Percentiles rank a stretch among this genome's conserved stretches.
phyloP scores from a whole-genome alignment of 1,284 basidiomycete genomes.

The Gomphus sp. region DNA sequence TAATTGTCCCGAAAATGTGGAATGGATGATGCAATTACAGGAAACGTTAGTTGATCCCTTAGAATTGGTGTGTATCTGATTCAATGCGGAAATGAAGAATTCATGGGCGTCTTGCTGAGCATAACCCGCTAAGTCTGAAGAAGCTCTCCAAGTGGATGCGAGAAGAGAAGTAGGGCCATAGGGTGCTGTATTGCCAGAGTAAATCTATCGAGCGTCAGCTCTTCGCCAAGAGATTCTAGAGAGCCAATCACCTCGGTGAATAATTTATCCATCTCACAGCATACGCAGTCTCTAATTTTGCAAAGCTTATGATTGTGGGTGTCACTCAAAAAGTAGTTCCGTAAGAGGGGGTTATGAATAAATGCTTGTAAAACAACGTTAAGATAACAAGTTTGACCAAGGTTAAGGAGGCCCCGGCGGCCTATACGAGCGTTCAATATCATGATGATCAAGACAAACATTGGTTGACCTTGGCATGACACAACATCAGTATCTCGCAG shows the following conservation, averaged over 20 bases:
- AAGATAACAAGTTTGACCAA: slow-evolving; percentile 93
- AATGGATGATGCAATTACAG: slow-evolving; percentile 90
- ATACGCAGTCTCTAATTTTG: slow-evolving; percentile 72
- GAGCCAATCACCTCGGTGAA: slow-evolving; percentile 62
- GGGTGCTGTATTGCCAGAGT: slow-evolving; percentile 58
- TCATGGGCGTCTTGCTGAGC: slow-evolving; percentile 91
- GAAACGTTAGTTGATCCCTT: slow-evolving; percentile 61
- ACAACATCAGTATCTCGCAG: slow-evolving; percentile 31
- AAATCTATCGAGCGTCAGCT: slow-evolving; percentile 40
- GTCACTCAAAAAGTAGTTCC: slow-evolving; percentile 87
- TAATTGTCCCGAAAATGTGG: slow-evolving; percentile 75
- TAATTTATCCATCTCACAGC: slow-evolving; percentile 91
- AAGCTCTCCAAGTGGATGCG: slow-evolving; percentile 82
- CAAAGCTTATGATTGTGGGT: slow-evolving; percentile 68
- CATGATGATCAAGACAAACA: slow-evolving; percentile 2
- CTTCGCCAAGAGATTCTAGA: not conserved
- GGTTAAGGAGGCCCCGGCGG: slow-evolving; percentile 81
- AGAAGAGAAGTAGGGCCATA: slow-evolving; percentile 83
- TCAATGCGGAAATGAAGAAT: slow-evolving; percentile 75
- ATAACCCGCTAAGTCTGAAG: slow-evolving; percentile 79
- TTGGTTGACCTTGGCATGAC: slow-evolving; percentile 52
- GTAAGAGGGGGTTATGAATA: slow-evolving; percentile 84
- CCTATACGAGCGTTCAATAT: slow-evolving; percentile 30
- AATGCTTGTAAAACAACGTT: slow-evolving; percentile 92
- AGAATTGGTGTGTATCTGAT: slow-evolving; percentile 77